phyloP scores from a whole-genome alignment of 2,329 filamentous ascomycete genomes.

The Trichoderma arundinaceum region DNA sequence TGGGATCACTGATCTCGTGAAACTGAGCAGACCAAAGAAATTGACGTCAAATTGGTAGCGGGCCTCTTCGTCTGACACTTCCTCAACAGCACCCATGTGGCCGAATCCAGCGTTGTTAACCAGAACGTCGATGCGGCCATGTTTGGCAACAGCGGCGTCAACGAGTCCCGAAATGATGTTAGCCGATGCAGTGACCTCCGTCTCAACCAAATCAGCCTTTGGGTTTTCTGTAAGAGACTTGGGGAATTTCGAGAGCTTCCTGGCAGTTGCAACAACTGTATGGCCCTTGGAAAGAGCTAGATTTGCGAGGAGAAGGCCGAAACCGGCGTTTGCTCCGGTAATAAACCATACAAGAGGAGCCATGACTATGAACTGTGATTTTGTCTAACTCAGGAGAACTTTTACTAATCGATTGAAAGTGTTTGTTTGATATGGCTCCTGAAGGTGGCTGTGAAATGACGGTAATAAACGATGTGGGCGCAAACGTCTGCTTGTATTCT shows the following conservation, averaged over 20 bases:
- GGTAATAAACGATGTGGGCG: background rate
- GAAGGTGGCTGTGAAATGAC: too few species aligned
- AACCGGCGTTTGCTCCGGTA: conserved; percentile 55
- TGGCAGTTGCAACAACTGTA: conserved; percentile 53
- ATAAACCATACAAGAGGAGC: conserved; percentile 48
- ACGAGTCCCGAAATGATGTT: conserved; percentile 39
- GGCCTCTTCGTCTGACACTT: conserved; percentile 54
- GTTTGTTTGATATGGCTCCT: background rate
- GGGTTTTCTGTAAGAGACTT: conserved; percentile 51
- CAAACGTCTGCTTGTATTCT: too few species aligned
- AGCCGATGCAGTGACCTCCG: conserved; percentile 2
- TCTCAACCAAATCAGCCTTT: conserved; percentile 5
- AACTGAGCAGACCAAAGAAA: conserved; percentile 50
- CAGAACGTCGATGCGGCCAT: conserved; percentile 62
- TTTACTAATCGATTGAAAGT: background rate
- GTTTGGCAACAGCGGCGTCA: conserved; percentile 48
- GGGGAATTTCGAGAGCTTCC: conserved; percentile 45
- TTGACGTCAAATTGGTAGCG: conserved; percentile 63
- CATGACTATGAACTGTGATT: background rate
- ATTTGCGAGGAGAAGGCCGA: conserved; percentile 51
- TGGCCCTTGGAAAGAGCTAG: conserved; percentile 49
- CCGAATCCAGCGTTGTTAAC: conserved; percentile 67
- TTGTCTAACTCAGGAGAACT: too few species aligned
- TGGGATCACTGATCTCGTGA: conserved; percentile 52
- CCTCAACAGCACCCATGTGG: conserved; percentile 58